Conservation (phyloP, 805 yeast genomes). For the Kuraishia ogatae region DNA sequence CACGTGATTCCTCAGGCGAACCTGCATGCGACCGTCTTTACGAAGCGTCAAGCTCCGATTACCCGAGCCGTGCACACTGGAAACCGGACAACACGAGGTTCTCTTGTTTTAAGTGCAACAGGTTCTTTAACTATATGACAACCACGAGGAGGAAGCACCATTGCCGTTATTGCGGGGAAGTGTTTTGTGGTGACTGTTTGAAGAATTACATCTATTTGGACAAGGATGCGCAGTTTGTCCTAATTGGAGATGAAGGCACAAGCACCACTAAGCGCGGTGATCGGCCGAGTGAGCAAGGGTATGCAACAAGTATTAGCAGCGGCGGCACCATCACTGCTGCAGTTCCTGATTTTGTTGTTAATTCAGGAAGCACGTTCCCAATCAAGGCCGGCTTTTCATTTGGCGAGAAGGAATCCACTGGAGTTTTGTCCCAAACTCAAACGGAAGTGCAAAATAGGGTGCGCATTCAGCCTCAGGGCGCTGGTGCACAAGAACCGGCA, state of each 20-base stretch:
- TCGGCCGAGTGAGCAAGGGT: neutral
- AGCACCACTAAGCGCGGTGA: neutral
- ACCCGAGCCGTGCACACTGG: slow-evolving; percentile 62
- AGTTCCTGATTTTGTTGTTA: neutral
- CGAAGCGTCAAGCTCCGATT: neutral
- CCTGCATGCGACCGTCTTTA: no score
- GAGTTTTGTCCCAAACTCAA: no score
- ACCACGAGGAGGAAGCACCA: slow-evolving; percentile 41
- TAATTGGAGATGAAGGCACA: slow-evolving; percentile 10
- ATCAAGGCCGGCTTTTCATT: neutral
- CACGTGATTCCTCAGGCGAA: no score
- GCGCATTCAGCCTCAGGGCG: neutral
- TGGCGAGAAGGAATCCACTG: neutral
- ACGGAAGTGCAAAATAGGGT: no score
- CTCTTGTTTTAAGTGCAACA: slow-evolving; percentile 62
- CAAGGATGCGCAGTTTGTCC: slow-evolving; percentile 23
- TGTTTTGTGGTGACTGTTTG: slow-evolving; percentile 29
- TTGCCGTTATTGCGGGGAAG: slow-evolving; percentile 31
- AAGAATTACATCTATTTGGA: slow-evolving; percentile 25
- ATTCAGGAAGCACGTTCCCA: neutral
- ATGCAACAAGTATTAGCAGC: neutral
- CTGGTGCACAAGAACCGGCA: neutral
- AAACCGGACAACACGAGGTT: slow-evolving; percentile 57
- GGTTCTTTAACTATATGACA: slow-evolving; percentile 66
- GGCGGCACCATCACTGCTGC: neutral